phyloP scores from a whole-genome alignment of 345 rosid genomes.

The Syzygium jambos region DNA sequence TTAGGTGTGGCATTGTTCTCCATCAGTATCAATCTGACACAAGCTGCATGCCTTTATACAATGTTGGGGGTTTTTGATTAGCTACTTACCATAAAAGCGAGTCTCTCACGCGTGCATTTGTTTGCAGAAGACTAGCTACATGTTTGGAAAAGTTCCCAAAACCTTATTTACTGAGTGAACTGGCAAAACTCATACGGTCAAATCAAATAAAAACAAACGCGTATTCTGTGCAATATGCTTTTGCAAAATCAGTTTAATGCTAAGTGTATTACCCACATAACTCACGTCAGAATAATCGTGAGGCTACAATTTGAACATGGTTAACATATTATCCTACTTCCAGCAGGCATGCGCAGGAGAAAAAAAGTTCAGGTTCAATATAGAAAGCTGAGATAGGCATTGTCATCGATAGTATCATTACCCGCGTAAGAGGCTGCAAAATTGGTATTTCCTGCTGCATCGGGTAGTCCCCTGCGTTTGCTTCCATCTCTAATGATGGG shows the following conservation, averaged over 20 bases:
- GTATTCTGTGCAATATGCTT: neutral
- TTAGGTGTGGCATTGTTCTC: neutral
- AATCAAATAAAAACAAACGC: neutral
- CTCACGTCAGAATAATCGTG: neutral
- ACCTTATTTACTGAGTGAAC: neutral
- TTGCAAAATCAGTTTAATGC: neutral
- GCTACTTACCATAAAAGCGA: neutral
- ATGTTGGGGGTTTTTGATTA: neutral
- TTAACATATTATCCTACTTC: neutral
- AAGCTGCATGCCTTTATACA: neutral
- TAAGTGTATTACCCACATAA: neutral
- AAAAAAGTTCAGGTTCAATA: neutral
- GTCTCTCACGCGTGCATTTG: neutral
- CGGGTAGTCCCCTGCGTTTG: slow-evolving; percentile 16
- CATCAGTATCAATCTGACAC: neutral
- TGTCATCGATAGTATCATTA: neutral
- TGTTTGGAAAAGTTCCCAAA: neutral
- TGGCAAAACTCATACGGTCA: neutral
- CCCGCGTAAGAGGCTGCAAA: slow-evolving; percentile 40
- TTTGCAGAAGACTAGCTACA: neutral
- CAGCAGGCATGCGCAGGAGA: neutral
- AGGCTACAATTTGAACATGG: neutral
- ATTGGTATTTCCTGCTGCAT: slow-evolving; percentile 46
- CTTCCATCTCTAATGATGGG: slow-evolving; percentile 66
- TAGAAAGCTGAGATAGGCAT: neutral